Conservation (phyloP, 2,329 filamentous ascomycete genomes). For the Cytospora mali region DNA sequence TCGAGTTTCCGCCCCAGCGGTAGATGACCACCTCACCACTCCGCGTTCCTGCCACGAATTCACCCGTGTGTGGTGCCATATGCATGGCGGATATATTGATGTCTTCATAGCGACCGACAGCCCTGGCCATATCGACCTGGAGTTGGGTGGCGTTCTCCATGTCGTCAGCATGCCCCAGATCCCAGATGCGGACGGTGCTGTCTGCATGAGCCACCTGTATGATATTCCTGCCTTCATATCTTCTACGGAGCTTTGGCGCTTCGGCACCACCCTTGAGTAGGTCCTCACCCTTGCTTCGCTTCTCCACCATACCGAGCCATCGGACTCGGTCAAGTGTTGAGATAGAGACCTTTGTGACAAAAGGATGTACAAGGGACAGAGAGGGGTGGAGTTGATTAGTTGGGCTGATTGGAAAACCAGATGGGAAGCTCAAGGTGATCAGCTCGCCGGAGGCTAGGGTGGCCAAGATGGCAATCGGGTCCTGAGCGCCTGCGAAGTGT, state of each 20-base stretch:
- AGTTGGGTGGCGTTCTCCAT: constrained; percentile 83
- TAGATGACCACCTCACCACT: constrained; percentile 87
- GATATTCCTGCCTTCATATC: constrained; percentile 82
- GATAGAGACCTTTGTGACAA: constrained; percentile 73
- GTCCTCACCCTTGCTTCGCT: constrained; percentile 73
- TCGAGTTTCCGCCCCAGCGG: constrained; percentile 81
- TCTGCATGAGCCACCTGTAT: constrained; percentile 88
- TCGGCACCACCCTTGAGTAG: constrained; percentile 80
- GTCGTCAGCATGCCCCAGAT: constrained; percentile 87
- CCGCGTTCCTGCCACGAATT: constrained; percentile 79
- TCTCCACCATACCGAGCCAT: constrained; percentile 92
- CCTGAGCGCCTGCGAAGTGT: constrained; percentile 84
- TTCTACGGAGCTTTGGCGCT: constrained; percentile 67
- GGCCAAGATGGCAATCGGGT: constrained; percentile 83
- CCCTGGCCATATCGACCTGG: constrained; percentile 84
- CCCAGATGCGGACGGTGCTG: constrained; percentile 90
- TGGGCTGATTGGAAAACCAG: constrained; percentile 84
- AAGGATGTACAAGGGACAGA: constrained; percentile 86
- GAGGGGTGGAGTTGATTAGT: constrained; percentile 92
- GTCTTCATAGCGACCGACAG: constrained; percentile 76
- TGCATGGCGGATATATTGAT: constrained; percentile 79
- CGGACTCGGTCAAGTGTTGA: constrained; percentile 73
- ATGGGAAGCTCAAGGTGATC: constrained; percentile 88
- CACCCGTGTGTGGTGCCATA: constrained; percentile 77
- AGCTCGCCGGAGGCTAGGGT: constrained; percentile 85